Base-by-base conservation (phyloP, 2,329 filamentous ascomycete species). In the Trichoderma sp. region DNA sequence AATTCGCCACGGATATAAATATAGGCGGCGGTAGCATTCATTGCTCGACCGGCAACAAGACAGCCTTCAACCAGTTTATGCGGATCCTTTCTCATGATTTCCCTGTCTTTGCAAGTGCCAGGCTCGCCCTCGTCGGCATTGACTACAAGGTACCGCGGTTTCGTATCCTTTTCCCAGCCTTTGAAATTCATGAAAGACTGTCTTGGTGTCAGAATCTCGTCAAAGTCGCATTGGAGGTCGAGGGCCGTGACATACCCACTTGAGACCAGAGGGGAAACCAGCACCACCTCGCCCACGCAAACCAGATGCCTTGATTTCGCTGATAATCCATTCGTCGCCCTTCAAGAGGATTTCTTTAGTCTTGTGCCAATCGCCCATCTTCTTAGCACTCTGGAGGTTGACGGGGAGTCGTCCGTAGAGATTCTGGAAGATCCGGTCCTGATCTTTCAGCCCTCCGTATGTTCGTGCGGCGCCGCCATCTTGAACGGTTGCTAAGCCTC, bases 121-220 rank as follows among this genome's bases (percentile, higher is more conserved):
- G 96, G 96, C 83, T 99, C 96, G 77, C 96, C 96, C 85, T 99
- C 96, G 81, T 99, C 96, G 74, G 96, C 96, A 78, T 99, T 99
- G 84, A 99, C 93, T 71, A 99, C 95, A 67, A 99, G 86, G 79
- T 99, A 99, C 77, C 96, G 90, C 73, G 96, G 96, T 83, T 97
- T 97, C 76, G 82, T 91, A 81, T 98, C 96, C 84, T 99, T 97
- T 77, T 99, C 95, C 96, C 96, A 99, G 77, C 94, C 96, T 84
- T 97, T 97, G 86, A 95, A 94, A 87, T 99, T 99, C 96, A 99
- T 99, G 83, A 99, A 99, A 60, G 94, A 97, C 94, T 97, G 77
- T 24, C 70, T 72, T 70, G 5, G 24, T 54, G 43, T 55, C 46
- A 70, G 60, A 58, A 11, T 34, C 43, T 24, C 32, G n/a, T 39